These are phyloP conservation scores for Mycena galericulata DNA, from an alignment of 768 basidiomycete genomes.

Conservation along the genomic window DNA sequence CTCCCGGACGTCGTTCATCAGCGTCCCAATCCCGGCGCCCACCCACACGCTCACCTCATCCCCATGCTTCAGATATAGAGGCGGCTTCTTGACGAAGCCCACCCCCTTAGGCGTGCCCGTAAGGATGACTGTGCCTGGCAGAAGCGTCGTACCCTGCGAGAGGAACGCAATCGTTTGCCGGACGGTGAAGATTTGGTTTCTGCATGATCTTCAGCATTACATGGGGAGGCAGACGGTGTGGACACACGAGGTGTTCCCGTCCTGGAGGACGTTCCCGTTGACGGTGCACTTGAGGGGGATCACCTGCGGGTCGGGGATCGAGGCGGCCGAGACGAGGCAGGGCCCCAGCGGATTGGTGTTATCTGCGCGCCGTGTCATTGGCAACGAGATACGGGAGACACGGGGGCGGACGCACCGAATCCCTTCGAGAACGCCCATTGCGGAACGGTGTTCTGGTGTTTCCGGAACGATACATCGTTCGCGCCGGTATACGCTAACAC, in stretches of 20 bases:
- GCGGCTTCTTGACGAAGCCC: conserved; percentile 80
- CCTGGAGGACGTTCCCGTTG: conserved; percentile 78
- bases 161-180: conserved; percentile 83
- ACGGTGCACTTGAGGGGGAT: conserved; percentile 71
- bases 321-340: conserved; percentile 75
- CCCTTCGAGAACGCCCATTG: conserved; percentile 93
- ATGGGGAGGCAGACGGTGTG: neutral
- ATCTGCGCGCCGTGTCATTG: conserved; percentile 52
- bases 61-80: conserved; percentile 77
- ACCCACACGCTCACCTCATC: conserved; percentile 79
- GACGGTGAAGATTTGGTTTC: conserved; percentile 86
- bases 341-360: conserved; percentile 85
- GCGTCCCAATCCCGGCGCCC: conserved; percentile 80
- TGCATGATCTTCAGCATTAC: conserved; percentile 49
- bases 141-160: conserved; percentile 86
- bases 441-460: conserved; percentile 81
- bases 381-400: no score
- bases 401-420: conserved; percentile 79
- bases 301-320: conserved; percentile 74
- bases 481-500: conserved; percentile 86
- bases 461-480: conserved; percentile 87
- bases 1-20: conserved; percentile 76
- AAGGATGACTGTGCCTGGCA: conserved; percentile 84
- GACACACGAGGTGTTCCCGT: conserved; percentile 82
- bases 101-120: conserved; percentile 89